Conservation (phyloP, 345 rosid species). For the Luvunga scandens region DNA sequence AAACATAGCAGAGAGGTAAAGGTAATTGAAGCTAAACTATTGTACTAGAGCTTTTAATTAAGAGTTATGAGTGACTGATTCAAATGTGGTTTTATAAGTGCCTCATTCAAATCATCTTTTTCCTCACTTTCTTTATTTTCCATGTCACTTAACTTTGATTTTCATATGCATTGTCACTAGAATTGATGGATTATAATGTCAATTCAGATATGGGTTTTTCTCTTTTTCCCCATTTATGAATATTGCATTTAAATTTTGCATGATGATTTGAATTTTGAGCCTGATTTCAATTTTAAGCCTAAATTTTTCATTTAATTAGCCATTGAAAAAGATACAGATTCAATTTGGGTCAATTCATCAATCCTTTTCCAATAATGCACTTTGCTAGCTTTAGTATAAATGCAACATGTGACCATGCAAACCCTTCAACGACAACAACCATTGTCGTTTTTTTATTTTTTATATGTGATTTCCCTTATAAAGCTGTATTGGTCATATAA, state of each 20-base stretch:
- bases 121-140: too few relatives aligned
- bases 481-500: not conserved
- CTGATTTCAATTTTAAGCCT: constrained; percentile 9
- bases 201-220: not conserved
- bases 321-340: not conserved
- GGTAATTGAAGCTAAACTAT: not conserved
- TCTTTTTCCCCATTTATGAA: not conserved
- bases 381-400: not conserved
- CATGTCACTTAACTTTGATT: not conserved
- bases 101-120: not conserved
- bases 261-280: too few relatives aligned
- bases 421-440: not conserved
- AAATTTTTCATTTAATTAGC: not conserved
- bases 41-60: too few relatives aligned
- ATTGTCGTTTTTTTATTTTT: not conserved
- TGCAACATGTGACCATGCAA: not conserved
- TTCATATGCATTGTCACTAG: not conserved
- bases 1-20: constrained; percentile 4
- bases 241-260: not conserved
- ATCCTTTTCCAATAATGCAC: not conserved
- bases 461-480: too few relatives aligned
- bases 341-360: too few relatives aligned
- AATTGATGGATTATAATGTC: too few relatives aligned
- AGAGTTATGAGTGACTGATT: not conserved
- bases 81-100: too few relatives aligned